Conservation (phyloP, 2,329 filamentous ascomycete species). For the Aspergillus sp. region DNA sequence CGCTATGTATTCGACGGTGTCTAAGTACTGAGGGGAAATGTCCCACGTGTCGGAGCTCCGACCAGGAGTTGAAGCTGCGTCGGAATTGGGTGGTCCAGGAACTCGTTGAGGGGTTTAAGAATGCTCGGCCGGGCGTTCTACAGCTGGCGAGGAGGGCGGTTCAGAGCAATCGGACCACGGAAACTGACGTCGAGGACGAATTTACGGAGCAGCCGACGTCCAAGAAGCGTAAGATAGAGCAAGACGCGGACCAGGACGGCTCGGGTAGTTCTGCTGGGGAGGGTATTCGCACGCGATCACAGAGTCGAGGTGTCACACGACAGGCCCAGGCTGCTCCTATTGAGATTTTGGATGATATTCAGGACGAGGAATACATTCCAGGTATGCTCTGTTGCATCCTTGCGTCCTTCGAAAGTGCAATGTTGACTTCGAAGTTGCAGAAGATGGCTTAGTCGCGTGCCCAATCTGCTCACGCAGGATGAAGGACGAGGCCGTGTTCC, state of each 20-base stretch:
- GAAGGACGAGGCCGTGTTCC: conserved; percentile 74
- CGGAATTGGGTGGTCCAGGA: conserved; percentile 85
- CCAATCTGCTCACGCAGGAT: conserved; percentile 78
- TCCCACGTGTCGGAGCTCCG: conserved; percentile 73
- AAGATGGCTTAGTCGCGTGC: conserved; percentile 77
- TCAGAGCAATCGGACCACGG: conserved; percentile 48
- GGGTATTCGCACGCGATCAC: conserved; percentile 37
- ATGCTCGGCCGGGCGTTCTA: conserved; percentile 62
- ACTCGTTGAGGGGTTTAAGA: conserved; percentile 74
- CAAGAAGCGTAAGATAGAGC: conserved; percentile 38
- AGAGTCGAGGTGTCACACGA: conserved; percentile 20
- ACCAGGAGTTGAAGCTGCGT: conserved; percentile 81
- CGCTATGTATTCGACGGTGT: conserved; percentile 85
- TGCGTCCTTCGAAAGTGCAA: not conserved
- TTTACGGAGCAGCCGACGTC: conserved; percentile 24
- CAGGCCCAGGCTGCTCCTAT: conserved; percentile 14
- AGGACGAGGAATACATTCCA: conserved; percentile 40
- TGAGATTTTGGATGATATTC: conserved; percentile 41
- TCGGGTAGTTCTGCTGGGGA: conserved; percentile 31
- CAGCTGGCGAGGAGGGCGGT: conserved; percentile 58
- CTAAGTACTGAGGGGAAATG: conserved; percentile 83
- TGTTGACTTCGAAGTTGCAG: conserved; percentile 33
- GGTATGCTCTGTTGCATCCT: conserved; percentile 24
- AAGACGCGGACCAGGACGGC: conserved; percentile 27
- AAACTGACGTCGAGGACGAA: conserved; percentile 45